Conservation (phyloP, 352 stramenopile genomes). For the Phytophthora ohioensis region DNA sequence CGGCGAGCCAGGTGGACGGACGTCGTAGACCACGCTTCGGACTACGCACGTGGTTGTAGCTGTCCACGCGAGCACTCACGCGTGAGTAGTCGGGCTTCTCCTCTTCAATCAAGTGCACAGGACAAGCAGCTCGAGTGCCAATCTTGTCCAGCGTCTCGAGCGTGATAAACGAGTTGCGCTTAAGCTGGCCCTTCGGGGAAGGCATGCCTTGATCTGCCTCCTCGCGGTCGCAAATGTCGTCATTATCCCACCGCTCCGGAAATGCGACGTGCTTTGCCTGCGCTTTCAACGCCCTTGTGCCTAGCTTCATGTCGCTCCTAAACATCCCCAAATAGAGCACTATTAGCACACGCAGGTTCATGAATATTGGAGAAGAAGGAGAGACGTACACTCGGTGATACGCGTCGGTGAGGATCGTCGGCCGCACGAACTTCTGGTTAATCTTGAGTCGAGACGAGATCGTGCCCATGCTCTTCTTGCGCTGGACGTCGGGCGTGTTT, state of each 20-base stretch:
- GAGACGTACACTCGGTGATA: slow-evolving; percentile 71
- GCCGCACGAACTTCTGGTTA: slow-evolving; percentile 68
- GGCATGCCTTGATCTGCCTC: slow-evolving; percentile 64
- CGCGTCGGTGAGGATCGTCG: slow-evolving; percentile 74
- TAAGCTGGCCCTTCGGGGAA: slow-evolving; percentile 62
- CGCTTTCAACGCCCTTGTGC: slow-evolving; percentile 58
- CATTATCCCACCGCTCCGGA: slow-evolving; percentile 38
- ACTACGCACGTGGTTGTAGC: slow-evolving; percentile 64
- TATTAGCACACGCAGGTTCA: slow-evolving; percentile 1
- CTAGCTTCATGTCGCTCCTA: slow-evolving; percentile 81
- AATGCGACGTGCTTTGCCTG: slow-evolving; percentile 63
- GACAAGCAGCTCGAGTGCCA: slow-evolving; percentile 72
- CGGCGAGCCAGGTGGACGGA: slow-evolving; percentile 63
- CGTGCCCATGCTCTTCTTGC: slow-evolving; percentile 66
- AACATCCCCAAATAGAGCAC: not conserved
- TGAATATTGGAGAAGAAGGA: not conserved
- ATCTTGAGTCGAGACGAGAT: slow-evolving; percentile 74
- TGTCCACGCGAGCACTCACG: slow-evolving; percentile 62
- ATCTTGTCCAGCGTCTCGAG: slow-evolving; percentile 85
- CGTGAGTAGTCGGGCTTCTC: slow-evolving; percentile 65
- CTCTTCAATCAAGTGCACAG: slow-evolving; percentile 71
- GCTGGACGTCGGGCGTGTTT: slow-evolving; percentile 39
- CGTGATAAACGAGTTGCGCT: slow-evolving; percentile 55
- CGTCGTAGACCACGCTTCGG: slow-evolving; percentile 58
- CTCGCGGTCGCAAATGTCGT: slow-evolving; percentile 30